Evolutionary conservation across 139 green algal species (phyloP).

Genomic region (Parachlorella kessleri): DNA sequence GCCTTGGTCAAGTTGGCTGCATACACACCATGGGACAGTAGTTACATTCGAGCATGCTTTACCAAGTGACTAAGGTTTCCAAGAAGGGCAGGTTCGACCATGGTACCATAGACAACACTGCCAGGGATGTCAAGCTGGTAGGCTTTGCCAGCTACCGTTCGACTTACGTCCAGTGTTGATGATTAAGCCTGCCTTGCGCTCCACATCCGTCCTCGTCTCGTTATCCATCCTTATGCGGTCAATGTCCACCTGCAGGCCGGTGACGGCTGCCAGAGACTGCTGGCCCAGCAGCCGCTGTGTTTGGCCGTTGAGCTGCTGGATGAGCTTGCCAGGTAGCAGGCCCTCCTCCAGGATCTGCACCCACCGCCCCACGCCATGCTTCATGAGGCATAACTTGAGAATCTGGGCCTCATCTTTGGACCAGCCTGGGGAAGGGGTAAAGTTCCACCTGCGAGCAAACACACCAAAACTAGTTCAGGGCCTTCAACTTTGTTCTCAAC

Average conservation of each 20-base stretch:
- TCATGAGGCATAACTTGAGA: constrained; percentile 86
- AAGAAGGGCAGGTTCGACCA: neutral
- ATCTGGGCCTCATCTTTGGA: constrained; percentile 79
- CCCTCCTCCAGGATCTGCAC: constrained; percentile 81
- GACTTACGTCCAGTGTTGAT: constrained; percentile 79
- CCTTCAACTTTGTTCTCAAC: neutral
- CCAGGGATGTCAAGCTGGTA: neutral
- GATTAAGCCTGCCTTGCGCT: constrained; percentile 84
- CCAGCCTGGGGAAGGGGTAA: constrained; percentile 89
- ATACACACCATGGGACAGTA: too few relatives aligned
- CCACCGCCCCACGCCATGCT: constrained; percentile 86
- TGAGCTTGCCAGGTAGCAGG: constrained; percentile 86
- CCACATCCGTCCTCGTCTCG: constrained; percentile 48
- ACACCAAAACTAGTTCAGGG: neutral
- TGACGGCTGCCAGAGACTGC: constrained; percentile 77
- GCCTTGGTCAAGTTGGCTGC: constrained; percentile 74
- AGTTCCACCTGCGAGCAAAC: constrained; percentile 83
- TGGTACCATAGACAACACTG: neutral
- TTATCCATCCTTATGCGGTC: constrained; percentile 84
- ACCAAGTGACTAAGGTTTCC: too few relatives aligned
- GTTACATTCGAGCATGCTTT: too few relatives aligned
- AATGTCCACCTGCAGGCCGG: constrained; percentile 68
- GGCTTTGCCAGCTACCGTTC: neutral
- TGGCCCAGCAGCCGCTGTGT: constrained; percentile 89
- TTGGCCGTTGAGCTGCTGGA: constrained; percentile 90